Conservation (phyloP, 148 eudicot genomes). For the Simmondsia chinensis region DNA sequence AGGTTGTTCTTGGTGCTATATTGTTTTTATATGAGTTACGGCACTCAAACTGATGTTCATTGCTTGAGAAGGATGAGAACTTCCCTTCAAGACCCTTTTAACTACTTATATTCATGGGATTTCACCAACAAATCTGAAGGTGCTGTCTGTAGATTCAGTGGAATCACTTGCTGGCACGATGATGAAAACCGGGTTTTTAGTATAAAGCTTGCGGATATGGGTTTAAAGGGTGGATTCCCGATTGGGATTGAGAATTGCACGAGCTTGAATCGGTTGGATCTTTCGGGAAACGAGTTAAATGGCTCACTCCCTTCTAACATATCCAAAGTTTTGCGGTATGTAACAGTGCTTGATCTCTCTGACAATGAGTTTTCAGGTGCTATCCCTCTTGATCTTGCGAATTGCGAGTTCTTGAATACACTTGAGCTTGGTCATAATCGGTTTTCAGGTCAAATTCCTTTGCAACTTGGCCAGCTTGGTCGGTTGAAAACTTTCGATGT, state of each 20-base stretch:
- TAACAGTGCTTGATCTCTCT: slow-evolving; percentile 28
- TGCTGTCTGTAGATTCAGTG: slow-evolving; percentile 28
- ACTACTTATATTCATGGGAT: slow-evolving; percentile 28
- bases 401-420: slow-evolving; percentile 29
- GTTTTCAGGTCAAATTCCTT: slow-evolving; percentile 32
- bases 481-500: slow-evolving; percentile 29
- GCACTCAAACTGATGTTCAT: slow-evolving; percentile 21
- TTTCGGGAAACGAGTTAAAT: slow-evolving; percentile 20
- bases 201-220: slow-evolving; percentile 27
- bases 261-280: slow-evolving; percentile 29
- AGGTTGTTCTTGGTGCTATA: slow-evolving; percentile 13
- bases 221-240: slow-evolving; percentile 33
- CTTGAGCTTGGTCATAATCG: slow-evolving; percentile 21
- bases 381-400: slow-evolving; percentile 19
- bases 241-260: slow-evolving; percentile 21
- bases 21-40: slow-evolving; percentile 13
- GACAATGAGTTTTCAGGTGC: slow-evolving; percentile 21
- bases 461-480: slow-evolving; percentile 14
- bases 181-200: slow-evolving; percentile 32
- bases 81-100: slow-evolving; percentile 23
- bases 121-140: slow-evolving; percentile 32
- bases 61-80: slow-evolving; percentile 18
- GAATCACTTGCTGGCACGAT: slow-evolving; percentile 40
- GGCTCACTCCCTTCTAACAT: slow-evolving; percentile 32
- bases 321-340: slow-evolving; percentile 8